A percentile compares a stretch with the other conserved stretches of the same genome.
These are phyloP conservation scores for Euphorbia celastroides DNA, from an alignment of 441 rosid species.

Conservation along the genomic window DNA sequence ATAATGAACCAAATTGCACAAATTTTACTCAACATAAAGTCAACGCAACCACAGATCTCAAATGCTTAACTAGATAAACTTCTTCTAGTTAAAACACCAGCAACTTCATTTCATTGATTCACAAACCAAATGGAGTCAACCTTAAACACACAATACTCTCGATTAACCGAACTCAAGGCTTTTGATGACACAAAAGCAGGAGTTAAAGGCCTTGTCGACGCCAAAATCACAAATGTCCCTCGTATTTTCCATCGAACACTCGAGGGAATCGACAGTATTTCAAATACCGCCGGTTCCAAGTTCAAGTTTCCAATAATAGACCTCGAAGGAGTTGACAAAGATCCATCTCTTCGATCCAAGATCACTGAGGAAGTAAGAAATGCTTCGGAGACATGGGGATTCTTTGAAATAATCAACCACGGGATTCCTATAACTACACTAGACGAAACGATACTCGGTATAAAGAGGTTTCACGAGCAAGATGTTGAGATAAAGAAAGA, in stretches of 20 bases:
- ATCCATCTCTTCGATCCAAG: no score
- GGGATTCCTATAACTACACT: slow-evolving; percentile 35
- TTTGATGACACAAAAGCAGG: slow-evolving; percentile 47
- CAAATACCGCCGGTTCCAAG: not conserved
- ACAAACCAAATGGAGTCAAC: no score
- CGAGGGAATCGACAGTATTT: slow-evolving; percentile 24
- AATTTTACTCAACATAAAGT: no score
- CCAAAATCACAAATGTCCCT: slow-evolving; percentile 36
- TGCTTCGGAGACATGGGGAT: slow-evolving; percentile 50
- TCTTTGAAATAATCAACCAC: slow-evolving; percentile 55
- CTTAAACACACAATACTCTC: no score
- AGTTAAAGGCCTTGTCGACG: slow-evolving; percentile 40
- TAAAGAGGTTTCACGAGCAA: slow-evolving; percentile 46
- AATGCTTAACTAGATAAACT: no score
- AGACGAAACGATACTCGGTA: slow-evolving; percentile 38
- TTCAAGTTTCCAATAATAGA: slow-evolving; percentile 48
- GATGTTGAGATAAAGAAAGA: slow-evolving; percentile 38
- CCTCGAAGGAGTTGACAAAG: slow-evolving; percentile 29
- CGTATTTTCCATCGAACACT: slow-evolving; percentile 34
- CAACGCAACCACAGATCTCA: no score
- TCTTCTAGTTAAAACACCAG: no score
- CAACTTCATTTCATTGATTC: no score
- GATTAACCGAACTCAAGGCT: slow-evolving; percentile 36
- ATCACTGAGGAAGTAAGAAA: slow-evolving; percentile 27
- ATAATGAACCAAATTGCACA: no score